These are phyloP conservation scores for Stephanodiscus minutulus DNA, from an alignment of 108 stramenopile genomes.

Conservation along the genomic window DNA sequence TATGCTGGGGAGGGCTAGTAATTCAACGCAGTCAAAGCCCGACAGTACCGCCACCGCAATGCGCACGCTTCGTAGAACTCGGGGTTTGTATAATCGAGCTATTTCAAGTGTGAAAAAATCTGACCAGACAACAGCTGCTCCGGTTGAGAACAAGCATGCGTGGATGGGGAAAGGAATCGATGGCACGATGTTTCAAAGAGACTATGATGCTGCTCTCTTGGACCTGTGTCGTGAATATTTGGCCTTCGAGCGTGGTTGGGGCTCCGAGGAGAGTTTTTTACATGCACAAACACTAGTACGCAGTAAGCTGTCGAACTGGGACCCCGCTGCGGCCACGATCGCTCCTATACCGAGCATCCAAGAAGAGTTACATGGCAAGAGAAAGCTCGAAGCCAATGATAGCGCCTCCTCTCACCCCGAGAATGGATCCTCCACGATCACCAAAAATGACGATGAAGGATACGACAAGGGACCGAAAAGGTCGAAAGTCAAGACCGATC, in stretches of 20 bases:
- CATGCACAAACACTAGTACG: constrained; percentile 51
- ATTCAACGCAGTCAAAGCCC: constrained; percentile 17
- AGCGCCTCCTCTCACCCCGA: not conserved
- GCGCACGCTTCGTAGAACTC: constrained; percentile 54
- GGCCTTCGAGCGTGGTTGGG: constrained; percentile 70
- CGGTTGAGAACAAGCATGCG: constrained; percentile 4
- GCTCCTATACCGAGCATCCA: constrained; percentile 10
- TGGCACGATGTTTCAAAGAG: constrained; percentile 30
- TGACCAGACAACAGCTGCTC: constrained; percentile 11
- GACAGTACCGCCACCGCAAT: constrained; percentile 35
- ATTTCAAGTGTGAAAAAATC: constrained; percentile 52
- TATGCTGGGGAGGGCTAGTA: constrained; percentile 19
- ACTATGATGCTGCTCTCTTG: constrained; percentile 58
- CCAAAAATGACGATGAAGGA: constrained; percentile 23
- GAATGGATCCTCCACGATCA: not conserved
- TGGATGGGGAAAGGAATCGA: constrained; percentile 17
- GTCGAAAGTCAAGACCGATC: constrained; percentile 44
- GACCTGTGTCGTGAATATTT: constrained; percentile 74
- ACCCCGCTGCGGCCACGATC: not conserved
- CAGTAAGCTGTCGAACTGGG: constrained; percentile 54
- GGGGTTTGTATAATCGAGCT: constrained; percentile 71
- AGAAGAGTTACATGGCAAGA: constrained; percentile 25
- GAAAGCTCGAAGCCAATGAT: constrained; percentile 30
- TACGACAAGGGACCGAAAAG: constrained; percentile 26
- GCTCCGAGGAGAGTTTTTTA: constrained; percentile 64